These are phyloP conservation scores for Marasmius fiardii DNA, from an alignment of 1,284 basidiomycete genomes.

Conservation along the genomic window DNA sequence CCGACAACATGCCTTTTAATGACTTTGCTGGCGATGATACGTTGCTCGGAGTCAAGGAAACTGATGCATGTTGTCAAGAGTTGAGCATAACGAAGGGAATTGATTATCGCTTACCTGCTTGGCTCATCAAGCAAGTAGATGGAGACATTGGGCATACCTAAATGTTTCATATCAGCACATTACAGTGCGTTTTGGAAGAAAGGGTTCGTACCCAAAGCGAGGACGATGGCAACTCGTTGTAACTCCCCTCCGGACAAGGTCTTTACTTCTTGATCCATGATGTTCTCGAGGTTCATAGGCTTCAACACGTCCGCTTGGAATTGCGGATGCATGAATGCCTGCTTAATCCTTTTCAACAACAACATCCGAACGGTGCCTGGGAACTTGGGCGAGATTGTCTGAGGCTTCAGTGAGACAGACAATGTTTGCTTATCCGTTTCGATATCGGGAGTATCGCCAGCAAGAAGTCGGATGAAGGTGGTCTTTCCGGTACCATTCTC, in stretches of 20 bases:
- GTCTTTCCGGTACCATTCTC: slow-evolving; percentile 99
- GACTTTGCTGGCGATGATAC: slow-evolving; percentile 95
- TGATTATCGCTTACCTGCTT: slow-evolving; percentile 46
- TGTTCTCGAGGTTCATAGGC: slow-evolving; percentile 89
- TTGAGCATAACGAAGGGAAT: neutral
- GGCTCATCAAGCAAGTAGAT: slow-evolving; percentile 91
- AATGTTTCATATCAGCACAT: slow-evolving; percentile 10
- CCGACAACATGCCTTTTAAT: slow-evolving; percentile 77
- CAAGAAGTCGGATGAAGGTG: slow-evolving; percentile 90
- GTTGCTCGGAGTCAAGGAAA: slow-evolving; percentile 96
- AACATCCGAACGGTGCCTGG: slow-evolving; percentile 91
- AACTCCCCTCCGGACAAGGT: slow-evolving; percentile 96
- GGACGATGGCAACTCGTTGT: slow-evolving; percentile 92
- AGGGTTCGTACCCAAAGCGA: slow-evolving; percentile 64
- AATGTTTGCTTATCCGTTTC: slow-evolving; percentile 78
- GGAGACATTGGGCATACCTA: slow-evolving; percentile 75
- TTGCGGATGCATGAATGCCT: slow-evolving; percentile 94
- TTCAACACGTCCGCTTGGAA: slow-evolving; percentile 97
- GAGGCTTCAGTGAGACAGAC: slow-evolving; percentile 90
- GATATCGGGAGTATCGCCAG: slow-evolving; percentile 84
- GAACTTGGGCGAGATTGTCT: slow-evolving; percentile 95
- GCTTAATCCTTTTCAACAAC: slow-evolving; percentile 90
- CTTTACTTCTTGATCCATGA: slow-evolving; percentile 96
- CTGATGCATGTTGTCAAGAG: slow-evolving; percentile 32
- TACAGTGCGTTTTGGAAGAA: neutral